Evolutionary conservation across 1,139 yeast species (phyloP).

Genomic region (Debaryomyces singareniensis): DNA sequence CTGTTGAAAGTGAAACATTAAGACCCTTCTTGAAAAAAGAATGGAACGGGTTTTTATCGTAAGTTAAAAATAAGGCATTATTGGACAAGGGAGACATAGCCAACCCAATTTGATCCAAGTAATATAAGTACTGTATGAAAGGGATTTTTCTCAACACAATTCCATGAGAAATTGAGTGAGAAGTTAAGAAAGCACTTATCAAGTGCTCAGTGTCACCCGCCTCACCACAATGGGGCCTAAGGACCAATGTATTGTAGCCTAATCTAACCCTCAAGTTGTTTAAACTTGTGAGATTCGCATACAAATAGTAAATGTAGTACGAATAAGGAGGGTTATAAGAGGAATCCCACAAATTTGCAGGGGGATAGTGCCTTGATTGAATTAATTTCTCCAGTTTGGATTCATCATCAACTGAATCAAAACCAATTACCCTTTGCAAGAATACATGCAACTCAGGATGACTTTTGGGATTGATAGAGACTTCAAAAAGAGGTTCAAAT

Average conservation of each 20-base stretch:
- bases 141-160: constrained; percentile 89
- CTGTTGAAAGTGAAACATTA: constrained; percentile 85
- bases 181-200: constrained; percentile 80
- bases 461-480: constrained; percentile 70
- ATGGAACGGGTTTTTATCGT: constrained; percentile 91
- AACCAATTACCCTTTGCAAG: constrained; percentile 90
- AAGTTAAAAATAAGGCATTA: constrained; percentile 90
- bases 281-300: constrained; percentile 77
- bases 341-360: constrained; percentile 75
- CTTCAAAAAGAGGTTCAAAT: constrained; percentile 90
- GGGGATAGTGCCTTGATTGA: constrained; percentile 69
- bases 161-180: constrained; percentile 95
- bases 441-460: constrained; percentile 88
- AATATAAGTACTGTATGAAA: constrained; percentile 86
- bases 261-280: constrained; percentile 73
- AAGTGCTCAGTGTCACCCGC: constrained; percentile 99
- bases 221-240: constrained; percentile 98
- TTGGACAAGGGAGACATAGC: constrained; percentile 99
- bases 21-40: constrained; percentile 86
- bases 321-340: constrained; percentile 93
- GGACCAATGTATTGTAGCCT: constrained; percentile 79
- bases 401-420: constrained; percentile 98
- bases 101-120: constrained; percentile 89
- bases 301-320: constrained; percentile 84
- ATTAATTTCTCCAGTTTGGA: constrained; percentile 81